Base-by-base conservation (phyloP, 331 rosid species). In the Pyrus hybrid region DNA sequence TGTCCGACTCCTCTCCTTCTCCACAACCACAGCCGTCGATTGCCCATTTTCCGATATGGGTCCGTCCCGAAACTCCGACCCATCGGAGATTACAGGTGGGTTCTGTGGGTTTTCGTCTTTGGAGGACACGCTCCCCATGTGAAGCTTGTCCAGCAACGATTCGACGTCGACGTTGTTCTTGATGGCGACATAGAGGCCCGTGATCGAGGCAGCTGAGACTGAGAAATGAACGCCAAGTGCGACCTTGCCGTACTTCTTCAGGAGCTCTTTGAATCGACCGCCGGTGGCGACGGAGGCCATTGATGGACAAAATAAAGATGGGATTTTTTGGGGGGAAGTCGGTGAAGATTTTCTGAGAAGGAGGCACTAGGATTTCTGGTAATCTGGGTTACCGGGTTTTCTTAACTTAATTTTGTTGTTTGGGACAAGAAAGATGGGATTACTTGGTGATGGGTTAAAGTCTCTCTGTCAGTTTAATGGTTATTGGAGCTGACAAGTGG, bases 111-210 rank as follows among this genome's bases (percentile, higher is more conserved):
- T 37, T 76, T 79, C 74, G 23, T 88, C 79, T 33, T 86, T 53
- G 29, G 78, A 76, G 63, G 78, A 74, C 54, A 77, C 57, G 16
- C 85, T 63, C 17, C 86, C 91, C 83, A 93, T 60, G 80, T 89
- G 96, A 23, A 94, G 67, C 72, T 85, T 94, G 30, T 84, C 86
- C 65, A 94, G 88, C 25, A 94, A 57, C 10, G 97, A 82, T 82
- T 94, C 97, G 0, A 94, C 99, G 65, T 94, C 97, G 77, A 90
- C 92, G 90, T 94, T 94, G 78, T 84, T 94, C 70, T 84, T 89
- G 78, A 94, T 89, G 26, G 99, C 99, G 13, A 94, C 76, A 79
- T 87, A 94, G 80, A 94, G 85, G 54, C 97, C 92, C 13, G 90
- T 8, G 78, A 90, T 60, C 67, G 99, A 94, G 61, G 81, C 93